Evolutionary conservation across 805 yeast genomes (phyloP), one percentile per base, ranked within the genome.

Genomic region (Candida dajiaensis): DNA sequence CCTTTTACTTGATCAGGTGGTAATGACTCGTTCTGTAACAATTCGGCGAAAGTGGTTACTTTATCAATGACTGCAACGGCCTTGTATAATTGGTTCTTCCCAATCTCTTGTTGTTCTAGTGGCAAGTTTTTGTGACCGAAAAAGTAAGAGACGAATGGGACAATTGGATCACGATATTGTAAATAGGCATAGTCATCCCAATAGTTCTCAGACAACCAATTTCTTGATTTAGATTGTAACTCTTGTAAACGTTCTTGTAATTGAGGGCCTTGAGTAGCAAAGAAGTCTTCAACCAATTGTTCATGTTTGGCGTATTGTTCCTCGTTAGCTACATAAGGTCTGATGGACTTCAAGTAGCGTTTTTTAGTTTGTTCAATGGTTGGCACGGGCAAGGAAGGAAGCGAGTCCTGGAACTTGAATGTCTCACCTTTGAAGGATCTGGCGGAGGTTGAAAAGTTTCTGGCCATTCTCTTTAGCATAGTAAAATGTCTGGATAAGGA

Each of bases 141-240:
- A 57, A 89, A 94, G 71, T 92, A 92, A 19, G 96, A 85, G 33
- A 89, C 96, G 62, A 82, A 90, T 12, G 98, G 97, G 23, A 87
- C 86, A n/a, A 92, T 86, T 0, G 98, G 96, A 66, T 89, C 98
- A 54, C 94, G 77, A 70, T 89, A 90, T 37, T 85, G 81, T 72
- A 92, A 72, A 68, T 92, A 92, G 19, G 97, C 96, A 55, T 85
- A 87, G 58, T 86, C 85, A 65, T 92, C 96, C 99, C 99, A 92
- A 76, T 84, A 89, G 50, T 79, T 83, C 11, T 33, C 36, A 41
- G 85, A 78, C 58, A 92, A 74, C 99, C 99, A 92, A 66, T 92
- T 92, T 62, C 89, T 83, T 47, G 54, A 51, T 18, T 47, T 48
- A 3, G 56, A 33, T 68, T 71, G 45, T 60, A 80, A 78, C 22